Conservation (phyloP, 2,329 filamentous ascomycete species). For the Colletotrichum tamarilloi region DNA sequence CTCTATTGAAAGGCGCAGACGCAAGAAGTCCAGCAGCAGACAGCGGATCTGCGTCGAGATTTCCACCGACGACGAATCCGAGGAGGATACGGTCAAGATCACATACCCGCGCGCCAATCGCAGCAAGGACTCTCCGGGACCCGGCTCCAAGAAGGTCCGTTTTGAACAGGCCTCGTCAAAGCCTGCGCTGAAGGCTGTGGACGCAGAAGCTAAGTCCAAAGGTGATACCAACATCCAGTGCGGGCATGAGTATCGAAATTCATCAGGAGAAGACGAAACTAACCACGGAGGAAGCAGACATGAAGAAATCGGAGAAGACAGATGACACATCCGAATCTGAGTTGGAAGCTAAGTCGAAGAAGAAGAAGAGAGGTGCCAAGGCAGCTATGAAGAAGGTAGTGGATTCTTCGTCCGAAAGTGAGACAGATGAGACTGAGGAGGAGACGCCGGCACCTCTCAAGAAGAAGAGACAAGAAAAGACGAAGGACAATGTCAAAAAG, state of each 20-base stretch:
- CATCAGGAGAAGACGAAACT: conserved; percentile 13
- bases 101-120: conserved; percentile 57
- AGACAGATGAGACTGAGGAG: conserved; percentile 39
- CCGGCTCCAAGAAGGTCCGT: conserved; percentile 54
- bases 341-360: conserved; percentile 21
- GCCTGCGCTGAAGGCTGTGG: conserved; percentile 50
- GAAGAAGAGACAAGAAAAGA: conserved; percentile 33
- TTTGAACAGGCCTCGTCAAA: conserved; percentile 50
- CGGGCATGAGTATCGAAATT: conserved; percentile 15
- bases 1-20: conserved; percentile 20
- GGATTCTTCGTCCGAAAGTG: conserved; percentile 26
- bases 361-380: conserved; percentile 20
- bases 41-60: conserved; percentile 48
- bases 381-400: conserved; percentile 30
- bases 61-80: conserved; percentile 63
- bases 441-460: conserved; percentile 9
- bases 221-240: conserved; percentile 9
- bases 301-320: conserved; percentile 3
- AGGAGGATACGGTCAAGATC: conserved; percentile 59
- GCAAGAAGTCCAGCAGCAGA: conserved; percentile 40
- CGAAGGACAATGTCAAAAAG: conserved; percentile 24
- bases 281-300: conserved; percentile 20
- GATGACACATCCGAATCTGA: conserved; percentile 34
- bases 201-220: conserved; percentile 29
- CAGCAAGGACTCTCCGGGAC: not conserved